Conservation (phyloP, 495 filamentous ascomycete genomes). For the Podospora australis region DNA sequence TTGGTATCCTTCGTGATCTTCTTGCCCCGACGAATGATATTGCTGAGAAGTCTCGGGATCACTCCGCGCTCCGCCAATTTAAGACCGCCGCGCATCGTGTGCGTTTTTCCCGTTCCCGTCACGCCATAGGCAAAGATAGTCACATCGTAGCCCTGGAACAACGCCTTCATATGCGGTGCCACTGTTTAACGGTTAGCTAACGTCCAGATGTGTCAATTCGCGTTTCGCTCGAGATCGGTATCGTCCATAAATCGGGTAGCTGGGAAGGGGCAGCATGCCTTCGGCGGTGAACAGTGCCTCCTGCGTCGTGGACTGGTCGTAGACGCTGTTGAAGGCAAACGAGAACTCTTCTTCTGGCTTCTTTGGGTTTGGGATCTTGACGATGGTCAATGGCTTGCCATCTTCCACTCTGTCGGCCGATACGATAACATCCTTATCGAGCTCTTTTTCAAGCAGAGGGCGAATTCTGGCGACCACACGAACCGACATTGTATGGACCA, state of each 20-base stretch:
- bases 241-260: too few relatives aligned
- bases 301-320: conserved; percentile 71
- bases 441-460: conserved; percentile 76
- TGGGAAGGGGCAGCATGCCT: too few relatives aligned
- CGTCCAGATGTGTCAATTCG: neutral
- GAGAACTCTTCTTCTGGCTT: conserved; percentile 85
- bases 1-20: conserved; percentile 83
- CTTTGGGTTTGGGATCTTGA: conserved; percentile 92
- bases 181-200: conserved; percentile 30
- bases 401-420: conserved; percentile 52
- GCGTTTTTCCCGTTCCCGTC: conserved; percentile 93
- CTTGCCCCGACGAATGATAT: conserved; percentile 74
- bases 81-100: conserved; percentile 96
- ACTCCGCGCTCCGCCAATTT: conserved; percentile 82
- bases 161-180: conserved; percentile 66
- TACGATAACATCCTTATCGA: conserved; percentile 79
- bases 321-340: conserved; percentile 93
- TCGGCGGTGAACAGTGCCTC: conserved; percentile 83
- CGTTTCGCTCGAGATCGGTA: too few relatives aligned
- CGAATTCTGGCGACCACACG: conserved; percentile 85
- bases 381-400: conserved; percentile 52
- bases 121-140: conserved; percentile 95
- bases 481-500: conserved; percentile 50
- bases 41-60: conserved; percentile 82
- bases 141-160: conserved; percentile 90